Evolutionary conservation across 441 rosid genomes (phyloP).

Genomic region (Macaranga tanarius): DNA sequence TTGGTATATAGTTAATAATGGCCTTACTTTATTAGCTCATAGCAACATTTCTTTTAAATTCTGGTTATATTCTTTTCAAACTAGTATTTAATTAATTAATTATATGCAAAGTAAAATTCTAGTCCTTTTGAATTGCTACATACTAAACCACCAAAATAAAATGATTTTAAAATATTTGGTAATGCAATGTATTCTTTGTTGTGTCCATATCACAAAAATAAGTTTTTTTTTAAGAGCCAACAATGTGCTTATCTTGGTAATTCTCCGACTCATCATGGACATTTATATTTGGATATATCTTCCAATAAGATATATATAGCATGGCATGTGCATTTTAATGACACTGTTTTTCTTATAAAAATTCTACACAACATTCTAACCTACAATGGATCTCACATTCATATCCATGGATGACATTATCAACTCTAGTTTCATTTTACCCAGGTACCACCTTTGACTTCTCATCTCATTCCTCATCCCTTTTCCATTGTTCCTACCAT

Average conservation of each 20-base stretch:
- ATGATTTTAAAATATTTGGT: not conserved
- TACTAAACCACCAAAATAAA: not conserved
- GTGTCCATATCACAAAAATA: not conserved
- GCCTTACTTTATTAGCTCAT: not conserved
- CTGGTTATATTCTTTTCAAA: not conserved
- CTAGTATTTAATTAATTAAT: not conserved
- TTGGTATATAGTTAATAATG: too few relatives aligned
- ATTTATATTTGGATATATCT: not conserved
- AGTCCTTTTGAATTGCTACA: too few relatives aligned
- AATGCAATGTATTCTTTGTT: not conserved
- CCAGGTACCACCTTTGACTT: too few relatives aligned
- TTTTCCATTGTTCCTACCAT: too few relatives aligned
- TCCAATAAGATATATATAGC: not conserved
- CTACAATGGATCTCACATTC: not conserved
- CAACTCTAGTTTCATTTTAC: not conserved
- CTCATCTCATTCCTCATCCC: too few relatives aligned
- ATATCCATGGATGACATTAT: not conserved
- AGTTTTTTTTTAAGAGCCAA: too few relatives aligned
- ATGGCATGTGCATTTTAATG: not conserved
- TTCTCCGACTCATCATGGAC: not conserved
- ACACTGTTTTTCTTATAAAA: too few relatives aligned
- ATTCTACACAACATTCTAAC: fast-evolving
- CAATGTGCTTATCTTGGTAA: not conserved
- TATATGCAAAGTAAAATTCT: not conserved
- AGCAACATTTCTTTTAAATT: not conserved